These are phyloP conservation scores for Venturia effusa DNA, from an alignment of 2,329 filamentous ascomycete species.

Conservation along the genomic window DNA sequence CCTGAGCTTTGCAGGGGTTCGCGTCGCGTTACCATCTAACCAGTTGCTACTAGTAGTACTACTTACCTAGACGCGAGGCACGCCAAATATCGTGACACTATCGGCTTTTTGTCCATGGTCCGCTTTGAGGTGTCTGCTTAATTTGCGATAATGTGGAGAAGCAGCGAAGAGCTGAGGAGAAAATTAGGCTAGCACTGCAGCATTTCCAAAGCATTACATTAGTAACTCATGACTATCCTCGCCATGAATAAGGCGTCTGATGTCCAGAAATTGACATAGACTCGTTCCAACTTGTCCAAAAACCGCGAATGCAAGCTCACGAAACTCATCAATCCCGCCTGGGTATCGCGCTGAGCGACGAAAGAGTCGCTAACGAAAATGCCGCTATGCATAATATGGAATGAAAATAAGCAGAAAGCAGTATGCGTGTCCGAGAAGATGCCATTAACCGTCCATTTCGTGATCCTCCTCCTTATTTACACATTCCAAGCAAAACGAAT, in stretches of 20 bases:
- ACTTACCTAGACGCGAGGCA: neutral
- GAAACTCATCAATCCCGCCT: neutral
- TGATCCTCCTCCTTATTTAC: neutral
- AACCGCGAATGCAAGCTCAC: neutral
- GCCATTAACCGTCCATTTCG: slow-evolving; percentile 2
- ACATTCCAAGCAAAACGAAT: slow-evolving; percentile 6
- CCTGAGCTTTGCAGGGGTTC: neutral
- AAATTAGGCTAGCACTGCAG: neutral
- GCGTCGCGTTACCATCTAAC: neutral
- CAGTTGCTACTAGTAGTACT: too few species aligned
- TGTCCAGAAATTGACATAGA: neutral
- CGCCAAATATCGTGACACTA: neutral
- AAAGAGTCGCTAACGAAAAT: neutral
- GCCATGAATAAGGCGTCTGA: neutral
- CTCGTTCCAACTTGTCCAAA: neutral
- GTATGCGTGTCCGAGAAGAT: neutral
- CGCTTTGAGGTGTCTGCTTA: too few species aligned
- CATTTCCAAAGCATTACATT: neutral
- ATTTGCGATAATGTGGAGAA: neutral
- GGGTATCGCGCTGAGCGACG: neutral
- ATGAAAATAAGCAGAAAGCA: neutral
- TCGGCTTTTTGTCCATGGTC: too few species aligned
- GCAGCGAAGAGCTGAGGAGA: neutral
- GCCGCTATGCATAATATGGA: neutral
- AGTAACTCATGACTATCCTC: neutral